Percentiles rank a stretch among this genome's conserved stretches.
These are phyloP conservation scores for Solanum ahanhuiri DNA, from an alignment of 257 asterid genomes.

Conservation along the genomic window DNA sequence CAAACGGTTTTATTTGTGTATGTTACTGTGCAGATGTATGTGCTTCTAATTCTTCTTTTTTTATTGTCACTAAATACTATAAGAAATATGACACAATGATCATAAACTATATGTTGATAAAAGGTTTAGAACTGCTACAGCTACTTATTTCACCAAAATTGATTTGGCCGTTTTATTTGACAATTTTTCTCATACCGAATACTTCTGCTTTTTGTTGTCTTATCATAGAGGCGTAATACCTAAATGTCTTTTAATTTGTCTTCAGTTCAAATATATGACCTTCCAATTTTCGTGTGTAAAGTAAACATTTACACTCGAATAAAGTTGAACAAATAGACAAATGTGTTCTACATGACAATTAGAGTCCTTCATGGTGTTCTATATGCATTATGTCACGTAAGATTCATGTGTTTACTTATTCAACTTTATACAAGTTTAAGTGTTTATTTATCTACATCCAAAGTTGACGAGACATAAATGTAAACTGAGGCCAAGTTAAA, in stretches of 20 bases:
- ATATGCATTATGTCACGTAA: too few relatives aligned
- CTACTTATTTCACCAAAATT: background rate
- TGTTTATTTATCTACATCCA: too few relatives aligned
- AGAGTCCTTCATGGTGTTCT: too few relatives aligned
- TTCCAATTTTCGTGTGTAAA: background rate
- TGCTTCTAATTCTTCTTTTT: background rate
- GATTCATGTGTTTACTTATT: too few relatives aligned
- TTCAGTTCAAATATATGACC: background rate
- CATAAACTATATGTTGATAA: background rate
- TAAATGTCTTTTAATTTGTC: too few relatives aligned
- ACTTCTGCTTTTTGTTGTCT: background rate
- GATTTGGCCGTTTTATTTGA: background rate
- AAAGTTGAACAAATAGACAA: too few relatives aligned
- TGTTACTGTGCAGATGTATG: background rate
- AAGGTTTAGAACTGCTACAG: background rate
- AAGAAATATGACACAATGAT: background rate
- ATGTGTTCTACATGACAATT: background rate
- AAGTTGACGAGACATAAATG: background rate
- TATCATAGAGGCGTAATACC: too few relatives aligned
- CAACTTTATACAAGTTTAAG: too few relatives aligned
- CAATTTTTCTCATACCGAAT: too few relatives aligned
- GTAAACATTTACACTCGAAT: too few relatives aligned
- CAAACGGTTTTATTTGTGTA: background rate
- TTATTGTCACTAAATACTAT: background rate
- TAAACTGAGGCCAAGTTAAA: too few relatives aligned